These are phyloP conservation scores for Glebionis coronaria DNA, from an alignment of 129 eudicot species.

Conservation along the genomic window DNA sequence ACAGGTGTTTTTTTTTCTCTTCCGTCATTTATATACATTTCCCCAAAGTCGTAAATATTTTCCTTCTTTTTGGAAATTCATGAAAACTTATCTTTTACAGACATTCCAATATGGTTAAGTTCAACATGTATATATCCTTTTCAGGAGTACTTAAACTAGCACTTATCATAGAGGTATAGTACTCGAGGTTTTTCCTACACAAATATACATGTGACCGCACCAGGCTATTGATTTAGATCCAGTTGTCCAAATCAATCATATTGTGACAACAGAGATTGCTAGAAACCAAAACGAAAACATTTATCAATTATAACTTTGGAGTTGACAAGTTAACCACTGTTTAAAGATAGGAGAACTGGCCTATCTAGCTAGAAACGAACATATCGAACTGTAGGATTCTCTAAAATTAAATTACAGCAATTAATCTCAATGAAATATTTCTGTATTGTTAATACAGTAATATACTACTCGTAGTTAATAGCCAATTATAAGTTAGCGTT, in stretches of 20 bases:
- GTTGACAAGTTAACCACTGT: not conserved
- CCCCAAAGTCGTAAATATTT: not conserved
- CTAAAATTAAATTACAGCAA: too few relatives aligned
- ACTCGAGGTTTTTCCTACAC: not conserved
- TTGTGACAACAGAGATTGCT: not conserved
- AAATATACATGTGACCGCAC: not conserved
- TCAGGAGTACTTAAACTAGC: constrained; percentile 13
- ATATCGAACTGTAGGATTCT: not conserved
- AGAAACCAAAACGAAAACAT: not conserved
- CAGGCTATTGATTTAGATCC: not conserved
- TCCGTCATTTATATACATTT: not conserved
- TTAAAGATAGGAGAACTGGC: not conserved
- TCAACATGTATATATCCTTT: constrained; percentile 18
- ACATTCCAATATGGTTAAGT: constrained; percentile 1
- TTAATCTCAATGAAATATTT: too few relatives aligned
- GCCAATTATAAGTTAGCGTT: too few relatives aligned
- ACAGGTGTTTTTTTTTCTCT: not conserved
- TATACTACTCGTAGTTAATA: too few relatives aligned
- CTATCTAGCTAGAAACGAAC: not conserved
- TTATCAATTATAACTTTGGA: not conserved
- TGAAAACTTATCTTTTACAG: not conserved
- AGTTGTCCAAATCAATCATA: not conserved
- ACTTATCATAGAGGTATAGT: not conserved
- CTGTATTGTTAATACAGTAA: too few relatives aligned
- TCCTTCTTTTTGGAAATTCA: not conserved